A percentile compares a stretch with the other conserved stretches of the same genome.
Conservation (phyloP, 1,284 basidiomycete species). For the Uromyces viciae-fabae region DNA sequence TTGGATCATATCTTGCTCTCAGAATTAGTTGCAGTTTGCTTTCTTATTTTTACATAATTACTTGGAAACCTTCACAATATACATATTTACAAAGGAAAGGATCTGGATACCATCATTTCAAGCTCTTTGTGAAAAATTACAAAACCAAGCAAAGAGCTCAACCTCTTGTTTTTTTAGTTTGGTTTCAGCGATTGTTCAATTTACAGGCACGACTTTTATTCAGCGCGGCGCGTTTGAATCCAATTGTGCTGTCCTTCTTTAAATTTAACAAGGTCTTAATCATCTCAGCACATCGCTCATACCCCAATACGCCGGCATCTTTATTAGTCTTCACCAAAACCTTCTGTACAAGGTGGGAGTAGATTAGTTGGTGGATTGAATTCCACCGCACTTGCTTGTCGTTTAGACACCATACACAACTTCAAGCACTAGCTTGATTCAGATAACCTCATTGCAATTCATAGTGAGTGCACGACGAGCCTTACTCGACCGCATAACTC, state of each 20-base stretch:
- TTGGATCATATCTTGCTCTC: slow-evolving; percentile 9
- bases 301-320: background rate
- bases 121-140: slow-evolving; percentile 11
- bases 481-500: slow-evolving; percentile 13
- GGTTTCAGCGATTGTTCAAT: background rate
- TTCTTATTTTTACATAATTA: background rate
- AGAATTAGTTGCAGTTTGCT: background rate
- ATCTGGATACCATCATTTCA: slow-evolving; percentile 2
- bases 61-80: no score
- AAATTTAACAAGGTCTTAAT: background rate
- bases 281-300: background rate
- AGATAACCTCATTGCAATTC: slow-evolving; percentile 9
- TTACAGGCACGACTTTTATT: slow-evolving; percentile 3
- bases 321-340: background rate
- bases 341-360: slow-evolving; percentile 14
- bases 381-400: background rate
- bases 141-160: no score
- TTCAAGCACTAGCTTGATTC: background rate
- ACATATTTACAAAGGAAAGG: background rate
- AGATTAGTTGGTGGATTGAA: slow-evolving; percentile 13
- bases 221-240: slow-evolving; percentile 12
- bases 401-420: background rate
- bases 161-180: background rate
- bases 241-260: background rate
- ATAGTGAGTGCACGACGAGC: slow-evolving; percentile 10